Percentiles rank a stretch among this genome's conserved stretches.
These are phyloP conservation scores for Boletus subparvulus DNA, from an alignment of 768 basidiomycete species.

Conservation along the genomic window DNA sequence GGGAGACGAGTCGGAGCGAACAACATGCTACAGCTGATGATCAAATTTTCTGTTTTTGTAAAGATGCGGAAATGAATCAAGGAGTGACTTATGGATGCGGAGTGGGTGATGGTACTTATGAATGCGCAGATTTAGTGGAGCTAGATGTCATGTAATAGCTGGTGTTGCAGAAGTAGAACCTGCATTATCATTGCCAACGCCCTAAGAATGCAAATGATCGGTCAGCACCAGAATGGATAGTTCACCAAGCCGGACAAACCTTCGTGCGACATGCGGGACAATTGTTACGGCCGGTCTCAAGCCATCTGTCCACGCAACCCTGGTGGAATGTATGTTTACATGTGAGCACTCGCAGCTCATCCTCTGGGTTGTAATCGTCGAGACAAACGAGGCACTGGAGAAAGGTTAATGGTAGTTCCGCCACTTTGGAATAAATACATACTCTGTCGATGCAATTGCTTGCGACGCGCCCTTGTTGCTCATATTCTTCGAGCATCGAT, in stretches of 20 bases:
- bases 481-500: constrained; percentile 46
- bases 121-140: neutral
- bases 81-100: constrained; percentile 16
- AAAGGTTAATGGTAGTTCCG: neutral
- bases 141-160: constrained; percentile 9
- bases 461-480: constrained; percentile 61
- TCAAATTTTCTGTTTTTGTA: constrained; percentile 11
- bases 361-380: constrained; percentile 77
- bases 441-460: constrained; percentile 82
- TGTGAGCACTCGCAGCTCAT: constrained; percentile 74
- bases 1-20: constrained; percentile 10
- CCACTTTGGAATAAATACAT: constrained; percentile 27
- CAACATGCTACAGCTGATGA: constrained; percentile 29
- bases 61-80: constrained; percentile 14
- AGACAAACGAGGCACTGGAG: constrained; percentile 80
- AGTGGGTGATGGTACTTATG: constrained; percentile 1
- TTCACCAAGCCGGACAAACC: constrained; percentile 39
- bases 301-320: constrained; percentile 85
- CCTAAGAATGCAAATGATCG: constrained; percentile 10
- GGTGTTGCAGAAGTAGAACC: constrained; percentile 8
- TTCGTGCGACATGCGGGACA: constrained; percentile 88
- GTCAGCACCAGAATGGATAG: neutral
- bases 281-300: constrained; percentile 81
- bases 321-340: constrained; percentile 93
- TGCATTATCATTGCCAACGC: constrained; percentile 24